phyloP scores from a whole-genome alignment of 768 basidiomycete genomes.

The Panaeolus cyanescens region DNA sequence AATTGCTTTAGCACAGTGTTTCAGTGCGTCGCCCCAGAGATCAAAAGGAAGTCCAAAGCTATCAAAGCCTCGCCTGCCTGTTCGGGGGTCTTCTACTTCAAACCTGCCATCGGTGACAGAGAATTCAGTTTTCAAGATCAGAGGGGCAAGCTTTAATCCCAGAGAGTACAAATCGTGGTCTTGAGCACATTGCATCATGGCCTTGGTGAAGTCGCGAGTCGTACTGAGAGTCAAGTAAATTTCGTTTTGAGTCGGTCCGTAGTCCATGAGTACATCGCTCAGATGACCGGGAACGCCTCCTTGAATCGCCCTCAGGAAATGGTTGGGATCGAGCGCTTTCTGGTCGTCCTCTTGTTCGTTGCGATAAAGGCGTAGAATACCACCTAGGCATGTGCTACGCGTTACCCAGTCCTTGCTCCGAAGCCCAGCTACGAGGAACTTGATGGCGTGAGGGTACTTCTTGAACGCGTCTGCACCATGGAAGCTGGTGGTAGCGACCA shows the following conservation, averaged over 20 bases:
- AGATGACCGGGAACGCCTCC: constrained; percentile 49
- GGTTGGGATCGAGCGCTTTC: constrained; percentile 48
- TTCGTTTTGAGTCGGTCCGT: constrained; percentile 51
- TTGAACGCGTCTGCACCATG: constrained; percentile 48
- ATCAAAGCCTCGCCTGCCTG: constrained; percentile 40
- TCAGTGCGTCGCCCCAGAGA: constrained; percentile 60
- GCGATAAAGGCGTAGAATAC: constrained; percentile 51
- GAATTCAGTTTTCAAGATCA: constrained; percentile 62
- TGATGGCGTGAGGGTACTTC: constrained; percentile 41
- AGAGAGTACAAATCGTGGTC: constrained; percentile 53
- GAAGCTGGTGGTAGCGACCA: constrained; percentile 44
- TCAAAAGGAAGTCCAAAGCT: constrained; percentile 60
- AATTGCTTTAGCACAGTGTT: constrained; percentile 59
- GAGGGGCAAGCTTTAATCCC: constrained; percentile 47
- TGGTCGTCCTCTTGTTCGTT: constrained; percentile 45
- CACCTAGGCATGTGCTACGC: constrained; percentile 54
- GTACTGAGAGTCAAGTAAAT: constrained; percentile 42
- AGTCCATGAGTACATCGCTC: constrained; percentile 44
- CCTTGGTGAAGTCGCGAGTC: constrained; percentile 46
- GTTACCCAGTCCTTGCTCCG: constrained; percentile 56
- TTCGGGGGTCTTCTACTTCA: constrained; percentile 41
- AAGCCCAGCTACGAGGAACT: constrained; percentile 57
- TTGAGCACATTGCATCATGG: constrained; percentile 51
- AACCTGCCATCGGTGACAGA: constrained; percentile 60
- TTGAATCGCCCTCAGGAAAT: constrained; percentile 42